Percentiles rank a stretch among this genome's conserved stretches.
Conservation (phyloP, 768 basidiomycete genomes). For the Lentinula aciculospora region DNA sequence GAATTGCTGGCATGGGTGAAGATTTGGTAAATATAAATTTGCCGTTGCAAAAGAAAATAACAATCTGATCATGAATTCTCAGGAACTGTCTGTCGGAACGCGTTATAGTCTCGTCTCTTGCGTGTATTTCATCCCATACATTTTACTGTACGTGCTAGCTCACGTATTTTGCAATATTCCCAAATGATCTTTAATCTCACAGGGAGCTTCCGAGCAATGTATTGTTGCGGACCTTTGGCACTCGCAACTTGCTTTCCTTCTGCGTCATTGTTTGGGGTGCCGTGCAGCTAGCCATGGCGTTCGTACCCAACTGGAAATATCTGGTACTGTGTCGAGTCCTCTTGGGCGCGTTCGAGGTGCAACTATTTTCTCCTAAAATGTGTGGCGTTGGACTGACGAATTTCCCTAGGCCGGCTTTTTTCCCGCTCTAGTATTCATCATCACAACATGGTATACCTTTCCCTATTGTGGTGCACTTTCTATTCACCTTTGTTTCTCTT, state of each 20-base stretch:
- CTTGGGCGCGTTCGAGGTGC: conserved; percentile 11
- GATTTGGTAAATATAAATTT: conserved; percentile 21
- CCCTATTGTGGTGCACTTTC: not conserved
- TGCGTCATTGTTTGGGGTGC: conserved; percentile 12
- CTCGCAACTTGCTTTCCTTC: conserved; percentile 9
- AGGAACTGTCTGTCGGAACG: conserved; percentile 9
- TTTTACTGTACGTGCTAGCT: conserved; percentile 8
- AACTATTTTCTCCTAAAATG: not conserved
- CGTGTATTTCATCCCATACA: conserved; percentile 13
- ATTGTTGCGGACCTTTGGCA: conserved; percentile 6
- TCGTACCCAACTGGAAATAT: conserved; percentile 9
- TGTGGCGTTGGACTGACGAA: not conserved
- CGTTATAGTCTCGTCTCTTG: conserved; percentile 13
- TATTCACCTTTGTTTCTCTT: not conserved
- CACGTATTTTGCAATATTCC: not conserved
- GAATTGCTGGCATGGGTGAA: conserved; percentile 29
- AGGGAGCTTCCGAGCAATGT: conserved; percentile 12
- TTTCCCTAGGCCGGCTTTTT: conserved; percentile 41
- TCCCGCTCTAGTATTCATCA: conserved; percentile 42
- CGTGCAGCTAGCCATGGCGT: conserved; percentile 13
- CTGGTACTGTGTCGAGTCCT: conserved; percentile 10
- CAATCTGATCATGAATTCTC: not conserved
- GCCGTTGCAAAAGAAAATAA: not conserved
- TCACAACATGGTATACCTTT: conserved; percentile 41
- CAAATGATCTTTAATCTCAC: not conserved